Evolutionary conservation across 129 eudicot genomes (phyloP), one percentile per base, ranked within the genome.

Genomic region (Lonicera japonica): DNA sequence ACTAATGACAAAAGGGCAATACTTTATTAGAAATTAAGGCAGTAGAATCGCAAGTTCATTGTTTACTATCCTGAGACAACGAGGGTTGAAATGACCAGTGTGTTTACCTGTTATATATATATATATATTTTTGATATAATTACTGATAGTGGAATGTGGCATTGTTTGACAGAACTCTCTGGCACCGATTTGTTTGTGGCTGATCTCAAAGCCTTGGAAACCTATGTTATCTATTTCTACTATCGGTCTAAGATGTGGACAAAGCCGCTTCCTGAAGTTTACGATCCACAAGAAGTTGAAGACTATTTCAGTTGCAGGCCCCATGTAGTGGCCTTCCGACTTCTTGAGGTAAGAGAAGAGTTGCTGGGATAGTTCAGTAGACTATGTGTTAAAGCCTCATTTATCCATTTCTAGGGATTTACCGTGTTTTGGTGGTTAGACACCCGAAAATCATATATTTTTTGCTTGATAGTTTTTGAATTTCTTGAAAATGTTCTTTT

Each of bases 191-290:
- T 88, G 70, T 66, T 85, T 51, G 9, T 80, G 83, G 99, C 99
- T 70, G 99, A 94, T 81, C 78, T 94, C 17, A 73, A 85, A 60
- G 96, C 99, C 70, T 62, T 94, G 79, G 99, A 86, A 69, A 79
- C 87, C 56, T 94, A 88, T 73, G 53, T 60, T 74, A 50, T 65
- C 67, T 94, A 88, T 69, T 82, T 73, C 62, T 94, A 94, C 66
- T 67, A 67, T 57, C 66, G 80, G 39, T 66, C 96, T 61, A 82
- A 80, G 85, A 69, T 80, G 81, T 94, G 96, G 96, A 68, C 95
- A 40, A 88, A 78, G 73, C 99, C 99, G 62, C 89, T 94, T 70
- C 99, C 99, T 58, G 99, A 94, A 72, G 79, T 70, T 54, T 94
- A 88, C 59, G 85, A 83, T 65, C 80, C 96, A 45, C 74, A 85